Evolutionary conservation across 805 yeast genomes (phyloP), one percentile per base, ranked within the genome.

Genomic region (Zygoascus biomembranicola): DNA sequence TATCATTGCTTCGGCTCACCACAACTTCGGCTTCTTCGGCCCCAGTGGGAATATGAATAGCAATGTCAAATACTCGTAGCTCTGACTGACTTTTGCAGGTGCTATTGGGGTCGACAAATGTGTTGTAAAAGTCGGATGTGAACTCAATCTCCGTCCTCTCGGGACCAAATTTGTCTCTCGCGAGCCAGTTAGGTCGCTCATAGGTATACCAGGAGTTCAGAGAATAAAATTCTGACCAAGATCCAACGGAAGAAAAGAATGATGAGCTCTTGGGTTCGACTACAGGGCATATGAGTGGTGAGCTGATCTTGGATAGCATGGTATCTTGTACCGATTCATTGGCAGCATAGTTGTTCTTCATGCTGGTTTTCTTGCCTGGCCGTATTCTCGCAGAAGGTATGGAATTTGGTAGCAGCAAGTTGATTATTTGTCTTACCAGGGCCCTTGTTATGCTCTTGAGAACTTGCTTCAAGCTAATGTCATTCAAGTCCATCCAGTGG

Each of bases 221-320:
- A 23, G 56, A 55, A 50, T 66, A 64, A 49, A 69, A 69, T 42
- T 56, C 52, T 10, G 56, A 54, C 71, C 71, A 68, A 11, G 72
- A 68, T 4, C 65, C 63, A 6, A 68, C 55, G 6, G 53, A n/a
- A 11, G 70, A 64, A 43, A 70, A 78, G 14, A 65, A 32, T 8
- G 10, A 11, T 20, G 42, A 18, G n/a, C 26, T 37, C 23, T 42
- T 35, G 10, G 39, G 39, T n/a, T 13, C 39, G 5, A 23, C 14
- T 9, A 16, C 35, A 13, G 16, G 49, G 23, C 49, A 47, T n/a
- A 19, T 23, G 23, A 23, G 42, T 41, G 35, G 41, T 11, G 26
- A 19, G 20, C 19, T 18, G 26, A 19, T 6, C 16, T 18, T 32
- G 8, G 50, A 28, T n/a, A 47, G 19, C 11, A 47, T 9, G 10